Evolutionary conservation across 352 stramenopile genomes (phyloP), one percentile per base, ranked within the genome.

Genomic region (Elongisporangium senticosum): DNA sequence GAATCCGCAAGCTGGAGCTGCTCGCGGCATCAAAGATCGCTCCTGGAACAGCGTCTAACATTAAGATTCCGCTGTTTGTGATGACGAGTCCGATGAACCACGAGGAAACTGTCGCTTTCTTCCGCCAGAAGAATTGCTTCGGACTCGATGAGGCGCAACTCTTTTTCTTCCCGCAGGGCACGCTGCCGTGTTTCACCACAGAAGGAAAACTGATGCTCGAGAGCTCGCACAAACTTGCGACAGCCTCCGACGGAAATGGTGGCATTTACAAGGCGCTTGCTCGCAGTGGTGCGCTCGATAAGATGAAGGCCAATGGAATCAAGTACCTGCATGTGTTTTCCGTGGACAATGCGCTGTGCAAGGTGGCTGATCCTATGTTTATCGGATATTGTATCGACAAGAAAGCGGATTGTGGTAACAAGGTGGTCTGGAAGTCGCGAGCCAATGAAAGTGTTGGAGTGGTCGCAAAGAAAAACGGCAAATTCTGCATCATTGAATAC

Each of bases 61-160:
- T 28, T 5, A 37, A 55, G 21, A 77, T 97, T 49, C 83, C 85
- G 39, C 87, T 98, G 43, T 98, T 97, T 62, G 86, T 99, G 52
- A 99, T 99, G 96, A 99, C 97, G 15, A 98, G 90, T 68, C 83
- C 90, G 15, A 86, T 98, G 67, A 99, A 99, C 69, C 87, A 99
- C 68, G 82, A 92, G 15, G 79, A 88, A 21, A 99, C 96, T 5
- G 61, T 86, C 4, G 63, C 63, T 7, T 99, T 92, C 72, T 99
- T 99, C 70, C 63, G 69, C 19, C 51, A 85, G 0, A 79, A 98
- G 57, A 62, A 74, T 11, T 97, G 86, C 67, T 99, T 99, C 74
- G 96, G 95, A 39, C 73, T 99, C 0, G 56, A 69, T 21, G 63
- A 86, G 40, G 61, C 78, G 17, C 81, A 99, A 63, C 75, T 99